Base-by-base conservation (phyloP, 2,329 filamentous ascomycete genomes). In the Aphanoascus verrucosus region DNA sequence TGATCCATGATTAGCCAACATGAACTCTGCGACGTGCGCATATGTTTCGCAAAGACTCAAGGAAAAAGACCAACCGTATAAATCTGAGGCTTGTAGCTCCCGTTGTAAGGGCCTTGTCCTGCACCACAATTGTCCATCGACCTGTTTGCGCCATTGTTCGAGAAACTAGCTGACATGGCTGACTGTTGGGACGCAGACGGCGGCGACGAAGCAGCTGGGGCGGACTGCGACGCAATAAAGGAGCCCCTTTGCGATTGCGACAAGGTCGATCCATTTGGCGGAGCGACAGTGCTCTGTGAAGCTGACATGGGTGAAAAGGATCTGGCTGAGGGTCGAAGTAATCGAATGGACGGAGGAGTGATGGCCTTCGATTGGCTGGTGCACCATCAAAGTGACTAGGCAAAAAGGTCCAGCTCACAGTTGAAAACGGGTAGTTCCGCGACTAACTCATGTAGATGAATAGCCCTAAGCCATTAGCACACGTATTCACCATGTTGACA, bases 161-260 rank as follows among this genome's bases (percentile, higher is more conserved):
- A 56, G 56, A 69, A 69, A 53, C 62, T 67, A 54, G 68, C 69
- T 12, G 70, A 67, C 61, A 68, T 35, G n/a, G 31, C 63, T n/a
- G 69, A 69, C 53, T 74, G 72, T 55, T 75, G 72, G 19, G 70
- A 69, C 23, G 56, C 62, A 58, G 67, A 65, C 35, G 70, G 63
- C 37, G 72, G 70, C 45, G 72, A 71, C 28, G 72, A 74, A 19
- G 68, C 70, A 45, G 71, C 68, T 50, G 71, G 70, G 14, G 72
- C 74, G 40, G 72, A 74, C 59, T 74, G 72, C 31, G 69, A 68
- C 54, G 66, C 65, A 61, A 73, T 72, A 57, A 73, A 70, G 17
- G 69, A 68, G 32, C 63, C 64, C 58, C 72, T 64, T 56, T 69
- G 64, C 47, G 67, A 64, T 59, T 72, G 70, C 8, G 68, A 67